Evolutionary conservation across 441 rosid genomes (phyloP).

Genomic region (Jatropha multifida): DNA sequence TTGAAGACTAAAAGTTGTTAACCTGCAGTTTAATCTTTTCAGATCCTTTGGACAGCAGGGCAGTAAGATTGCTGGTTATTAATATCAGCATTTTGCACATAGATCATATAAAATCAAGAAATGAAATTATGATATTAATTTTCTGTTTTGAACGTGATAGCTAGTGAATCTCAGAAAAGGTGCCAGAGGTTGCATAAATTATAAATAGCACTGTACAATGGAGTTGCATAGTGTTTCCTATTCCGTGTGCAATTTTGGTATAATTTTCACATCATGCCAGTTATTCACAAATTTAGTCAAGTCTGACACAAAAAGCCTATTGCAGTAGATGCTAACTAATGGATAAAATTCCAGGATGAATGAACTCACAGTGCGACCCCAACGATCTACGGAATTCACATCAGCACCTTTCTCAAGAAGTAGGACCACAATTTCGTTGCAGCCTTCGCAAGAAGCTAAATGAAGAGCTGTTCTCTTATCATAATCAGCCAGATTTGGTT

Average conservation of each 20-base stretch:
- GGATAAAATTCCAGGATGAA: not conserved
- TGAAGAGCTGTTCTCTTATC: slow-evolving; percentile 69
- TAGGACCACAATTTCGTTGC: slow-evolving; percentile 46
- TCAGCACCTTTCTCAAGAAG: slow-evolving; percentile 61
- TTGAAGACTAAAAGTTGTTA: not conserved
- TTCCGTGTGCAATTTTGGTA: not conserved
- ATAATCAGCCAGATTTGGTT: slow-evolving; percentile 52
- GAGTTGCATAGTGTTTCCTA: not conserved
- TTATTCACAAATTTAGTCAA: not conserved
- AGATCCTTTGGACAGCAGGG: not conserved
- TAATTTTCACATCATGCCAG: too few species aligned
- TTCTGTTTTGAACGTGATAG: not conserved
- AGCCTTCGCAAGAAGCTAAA: slow-evolving; percentile 61
- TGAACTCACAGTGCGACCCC: slow-evolving; percentile 65
- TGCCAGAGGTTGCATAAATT: slow-evolving; percentile 1
- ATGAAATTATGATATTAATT: not conserved
- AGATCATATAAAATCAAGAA: not conserved
- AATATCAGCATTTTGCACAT: not conserved
- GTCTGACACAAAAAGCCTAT: not conserved
- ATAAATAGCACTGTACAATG: not conserved
- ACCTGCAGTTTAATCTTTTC: not conserved
- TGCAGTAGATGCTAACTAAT: not conserved
- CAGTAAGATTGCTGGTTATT: not conserved
- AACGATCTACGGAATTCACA: slow-evolving; percentile 57
- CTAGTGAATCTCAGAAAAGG: not conserved